Conservation (phyloP, 441 rosid species). For the Pelargonium myrrhifolium region DNA sequence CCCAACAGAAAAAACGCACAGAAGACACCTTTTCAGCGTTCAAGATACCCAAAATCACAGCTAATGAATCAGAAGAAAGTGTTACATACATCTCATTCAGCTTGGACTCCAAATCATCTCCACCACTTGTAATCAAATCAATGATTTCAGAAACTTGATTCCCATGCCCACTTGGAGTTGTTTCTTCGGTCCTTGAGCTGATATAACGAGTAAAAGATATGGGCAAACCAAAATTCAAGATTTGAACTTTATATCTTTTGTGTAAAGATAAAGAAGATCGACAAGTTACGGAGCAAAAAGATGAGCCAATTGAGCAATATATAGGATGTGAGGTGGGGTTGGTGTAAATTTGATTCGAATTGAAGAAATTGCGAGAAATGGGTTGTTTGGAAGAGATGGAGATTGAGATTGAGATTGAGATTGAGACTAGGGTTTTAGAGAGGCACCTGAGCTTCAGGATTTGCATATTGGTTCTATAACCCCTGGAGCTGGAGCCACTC, state of each 20-base stretch:
- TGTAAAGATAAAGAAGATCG: conserved; percentile 7
- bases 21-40: conserved; percentile 33
- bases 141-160: conserved; percentile 18
- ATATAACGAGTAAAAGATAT: conserved; percentile 3
- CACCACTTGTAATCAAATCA: conserved; percentile 23
- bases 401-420: neutral
- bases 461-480: neutral
- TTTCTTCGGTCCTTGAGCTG: conserved; percentile 1
- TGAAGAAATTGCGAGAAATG: neutral
- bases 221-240: conserved; percentile 13
- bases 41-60: conserved; percentile 28
- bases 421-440: neutral
- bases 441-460: neutral
- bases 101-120: conserved; percentile 28
- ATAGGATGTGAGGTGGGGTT: conserved; percentile 5
- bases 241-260: conserved; percentile 8
- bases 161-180: conserved; percentile 10
- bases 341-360: conserved; percentile 6
- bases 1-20: conserved; percentile 40
- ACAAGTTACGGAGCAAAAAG: conserved; percentile 4
- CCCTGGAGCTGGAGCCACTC: neutral
- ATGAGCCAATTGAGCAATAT: conserved; percentile 9
- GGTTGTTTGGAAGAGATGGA: neutral
- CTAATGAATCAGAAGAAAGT: conserved; percentile 22
- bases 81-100: conserved; percentile 29